Base-by-base conservation (phyloP, 2,329 filamentous ascomycete species). In the Balansia obtecta region DNA sequence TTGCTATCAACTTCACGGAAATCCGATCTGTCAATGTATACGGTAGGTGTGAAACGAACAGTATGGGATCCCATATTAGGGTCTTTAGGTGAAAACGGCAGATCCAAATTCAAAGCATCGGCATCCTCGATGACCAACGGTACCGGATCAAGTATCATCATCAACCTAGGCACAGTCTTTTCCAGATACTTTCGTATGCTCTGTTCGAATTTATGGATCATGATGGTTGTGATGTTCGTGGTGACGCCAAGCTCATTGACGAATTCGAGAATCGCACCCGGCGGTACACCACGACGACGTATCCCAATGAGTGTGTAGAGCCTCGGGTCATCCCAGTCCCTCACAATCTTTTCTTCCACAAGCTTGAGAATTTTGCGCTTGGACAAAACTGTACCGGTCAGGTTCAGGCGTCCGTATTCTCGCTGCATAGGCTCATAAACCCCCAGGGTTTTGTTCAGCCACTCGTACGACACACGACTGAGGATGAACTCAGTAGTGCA, bases 361-460 rank as follows among this genome's bases (percentile, higher is more conserved):
- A 96, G 71, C 68, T 86, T 84, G 55, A 82, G 78, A 54, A 96
- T 85, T 61, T 86, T 84, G 51, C 91, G 79, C 72, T 97, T 96
- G 34, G 85, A 90, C 53, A 95, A 76, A 49, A 96, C 83, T 0
- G 90, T 95, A 15, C 90, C 89, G 10, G 80, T 83, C 33, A 96
- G 77, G 56, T 86, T 94, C 5, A 71, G 58, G 38, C 68, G 62
- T 9, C 67, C 77, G 57, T 79, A 94, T 69, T 95, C 90, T 65
- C 91, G 76, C 75, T 97, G 91, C 88, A 95, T 95, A 1, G 91
- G 89, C 61, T 88, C 79, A 67, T 94, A 95, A 51, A 94, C 82
- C 37, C 82, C 87, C 13, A 95, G 74, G 11, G 80, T 78, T 66
- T 88, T 82, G 65, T 93, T 87, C 34, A 97, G 73, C 80, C 79